phyloP scores from a whole-genome alignment of 495 filamentous ascomycete species.

The Neurospora tetrasperma region DNA sequence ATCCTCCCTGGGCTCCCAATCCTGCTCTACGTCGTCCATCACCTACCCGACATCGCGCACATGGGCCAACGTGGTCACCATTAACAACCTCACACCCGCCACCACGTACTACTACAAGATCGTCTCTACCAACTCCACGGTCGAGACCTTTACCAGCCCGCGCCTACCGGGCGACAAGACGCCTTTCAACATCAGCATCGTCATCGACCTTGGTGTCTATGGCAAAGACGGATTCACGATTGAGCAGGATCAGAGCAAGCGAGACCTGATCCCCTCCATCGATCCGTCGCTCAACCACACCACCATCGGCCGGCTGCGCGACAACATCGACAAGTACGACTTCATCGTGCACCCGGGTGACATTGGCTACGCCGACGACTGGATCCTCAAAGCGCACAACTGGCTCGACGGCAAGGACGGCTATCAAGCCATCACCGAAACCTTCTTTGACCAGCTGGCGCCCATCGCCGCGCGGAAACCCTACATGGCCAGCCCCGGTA shows the following conservation, averaged over 20 bases:
- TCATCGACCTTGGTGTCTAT: conserved; percentile 41
- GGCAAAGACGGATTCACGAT: conserved; percentile 48
- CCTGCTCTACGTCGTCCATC: conserved; percentile 27
- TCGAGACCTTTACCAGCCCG: conserved; percentile 46
- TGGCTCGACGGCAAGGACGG: conserved; percentile 30
- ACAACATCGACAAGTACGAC: conserved; percentile 48
- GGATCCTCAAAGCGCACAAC: conserved; percentile 32
- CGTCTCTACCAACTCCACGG: conserved; percentile 43
- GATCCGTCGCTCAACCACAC: conserved; percentile 51
- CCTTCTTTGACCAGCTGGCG: conserved; percentile 34
- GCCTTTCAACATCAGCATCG: conserved; percentile 31
- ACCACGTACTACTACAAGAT: conserved; percentile 45
- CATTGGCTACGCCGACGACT: conserved; percentile 41
- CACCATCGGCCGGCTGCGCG: conserved; percentile 47
- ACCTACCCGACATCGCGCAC: conserved; percentile 33
- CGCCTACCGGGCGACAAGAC: conserved; percentile 35
- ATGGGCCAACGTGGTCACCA: conserved; percentile 28
- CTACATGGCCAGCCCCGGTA: conserved; percentile 36
- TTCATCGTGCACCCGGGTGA: conserved; percentile 48
- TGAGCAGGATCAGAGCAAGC: conserved; percentile 35
- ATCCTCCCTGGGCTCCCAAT: conserved; percentile 16
- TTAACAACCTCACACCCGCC: conserved; percentile 24
- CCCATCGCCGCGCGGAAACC: conserved; percentile 33
- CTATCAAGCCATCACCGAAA: conserved; percentile 35
- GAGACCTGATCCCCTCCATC: conserved; percentile 41